Conservation (phyloP, 2,329 filamentous ascomycete species). For the Dothideomycetes sp. region DNA sequence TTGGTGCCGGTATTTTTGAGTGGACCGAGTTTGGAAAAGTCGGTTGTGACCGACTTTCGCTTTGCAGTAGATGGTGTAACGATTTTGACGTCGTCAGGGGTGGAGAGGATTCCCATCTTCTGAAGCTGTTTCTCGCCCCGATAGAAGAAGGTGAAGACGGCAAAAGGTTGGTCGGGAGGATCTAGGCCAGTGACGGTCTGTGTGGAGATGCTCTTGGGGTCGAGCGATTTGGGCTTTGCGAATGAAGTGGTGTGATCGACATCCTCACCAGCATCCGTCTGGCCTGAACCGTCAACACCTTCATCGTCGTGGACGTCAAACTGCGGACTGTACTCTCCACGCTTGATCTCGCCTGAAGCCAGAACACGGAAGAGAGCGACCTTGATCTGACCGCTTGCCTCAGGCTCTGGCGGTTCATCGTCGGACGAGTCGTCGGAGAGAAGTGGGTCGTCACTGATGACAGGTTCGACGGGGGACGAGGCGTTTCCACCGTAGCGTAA, state of each 20-base stretch:
- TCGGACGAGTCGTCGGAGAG: slow-evolving; percentile 59
- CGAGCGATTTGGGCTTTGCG: slow-evolving; percentile 88
- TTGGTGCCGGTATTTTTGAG: slow-evolving; percentile 74
- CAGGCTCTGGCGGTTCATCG: slow-evolving; percentile 76
- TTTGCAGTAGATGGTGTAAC: slow-evolving; percentile 47
- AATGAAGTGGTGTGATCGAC: slow-evolving; percentile 97
- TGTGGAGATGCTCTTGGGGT: slow-evolving; percentile 95
- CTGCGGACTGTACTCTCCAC: slow-evolving; percentile 94
- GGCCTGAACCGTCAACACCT: slow-evolving; percentile 39
- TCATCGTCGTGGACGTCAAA: slow-evolving; percentile 96
- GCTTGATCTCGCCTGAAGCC: slow-evolving; percentile 93
- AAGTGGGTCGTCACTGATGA: slow-evolving; percentile 56
- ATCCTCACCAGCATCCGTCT: slow-evolving; percentile 60
- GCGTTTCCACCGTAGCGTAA: slow-evolving; percentile 73
- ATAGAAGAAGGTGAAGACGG: slow-evolving; percentile 96
- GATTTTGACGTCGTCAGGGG: slow-evolving; percentile 47
- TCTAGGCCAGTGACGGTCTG: slow-evolving; percentile 99
- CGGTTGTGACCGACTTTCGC: slow-evolving; percentile 69
- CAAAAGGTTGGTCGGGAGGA: slow-evolving; percentile 89
- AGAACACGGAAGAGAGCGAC: slow-evolving; percentile 92
- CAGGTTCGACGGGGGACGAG: slow-evolving; percentile 59
- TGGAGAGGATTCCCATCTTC: slow-evolving; percentile 83
- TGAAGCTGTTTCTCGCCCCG: slow-evolving; percentile 88
- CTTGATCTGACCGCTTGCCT: slow-evolving; percentile 95
- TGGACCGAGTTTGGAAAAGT: slow-evolving; percentile 75